Evolutionary conservation across 371 early-diverging fungal genomes (phyloP), one percentile per base, ranked within the genome.

Genomic region (Haplosporangium sp.): DNA sequence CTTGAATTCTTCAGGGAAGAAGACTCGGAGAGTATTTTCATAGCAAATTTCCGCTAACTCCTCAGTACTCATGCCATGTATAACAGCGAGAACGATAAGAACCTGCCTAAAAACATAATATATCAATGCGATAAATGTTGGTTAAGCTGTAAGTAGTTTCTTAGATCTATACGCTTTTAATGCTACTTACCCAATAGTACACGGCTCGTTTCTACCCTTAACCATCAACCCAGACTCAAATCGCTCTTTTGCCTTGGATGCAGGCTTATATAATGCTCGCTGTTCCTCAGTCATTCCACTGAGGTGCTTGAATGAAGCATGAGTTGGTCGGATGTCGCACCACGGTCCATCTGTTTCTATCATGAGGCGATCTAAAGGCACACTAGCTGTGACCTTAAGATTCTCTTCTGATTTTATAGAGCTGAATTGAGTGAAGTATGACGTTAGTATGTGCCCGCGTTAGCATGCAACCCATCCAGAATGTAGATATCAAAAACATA

Each of bases 341-440:
- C 96, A 97, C 11, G 98, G 98, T 5, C 94, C 94, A 88, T 97
- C 97, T 38, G 99, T 99, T 85, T 99, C 99, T 57, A 99, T 70
- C 91, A 99, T 89, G n/a, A 99, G 74, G 39, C 87, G 83, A 40
- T 97, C 94, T 45, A 91, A 68, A 11, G 99, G 99, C 34, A 99
- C 92, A n/a, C 82, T 83, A 65, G 88, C 89, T 4, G 95, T 92
- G 1, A 95, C 93, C 3, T 92, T 88, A 3, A 97, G 53, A 72
- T 95, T 95, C 42, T 94, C 95, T 57, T 93, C 90, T 0, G 95
- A 96, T 83, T 96, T 98, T 44, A 99, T 83, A 1, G 97, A 96
- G 74, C 87, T 87, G 3, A 3, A 6, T 17, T 52, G 52, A 52
- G n/a, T n/a, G n/a, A 52, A 19, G n/a, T 1, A 17, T 15, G 52